Conservation (phyloP, 1,284 basidiomycete species). For the Cryptococcus sp. region DNA sequence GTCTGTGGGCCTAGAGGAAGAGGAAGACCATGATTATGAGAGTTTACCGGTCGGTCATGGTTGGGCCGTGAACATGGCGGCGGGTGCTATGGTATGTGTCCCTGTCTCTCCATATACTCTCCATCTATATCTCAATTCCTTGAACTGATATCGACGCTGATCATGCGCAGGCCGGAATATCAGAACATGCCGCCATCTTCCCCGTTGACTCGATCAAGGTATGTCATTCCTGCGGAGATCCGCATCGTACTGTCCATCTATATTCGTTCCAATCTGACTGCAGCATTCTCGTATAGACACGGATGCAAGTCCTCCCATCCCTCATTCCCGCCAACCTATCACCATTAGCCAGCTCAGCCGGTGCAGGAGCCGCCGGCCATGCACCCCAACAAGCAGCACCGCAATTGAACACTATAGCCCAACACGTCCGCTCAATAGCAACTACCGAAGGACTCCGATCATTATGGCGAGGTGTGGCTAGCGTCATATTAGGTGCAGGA, state of each 20-base stretch:
- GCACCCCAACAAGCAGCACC: constrained; percentile 22
- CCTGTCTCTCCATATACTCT: neutral
- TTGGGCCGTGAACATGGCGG: constrained; percentile 85
- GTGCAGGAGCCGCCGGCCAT: constrained; percentile 71
- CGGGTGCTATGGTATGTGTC: constrained; percentile 82
- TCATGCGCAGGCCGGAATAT: constrained; percentile 81
- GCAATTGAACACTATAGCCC: constrained; percentile 40
- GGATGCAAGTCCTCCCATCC: constrained; percentile 90
- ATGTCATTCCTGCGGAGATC: constrained; percentile 36
- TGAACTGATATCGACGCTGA: neutral
- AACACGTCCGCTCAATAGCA: constrained; percentile 60
- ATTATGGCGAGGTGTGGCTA: constrained; percentile 94
- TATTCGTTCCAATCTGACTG: neutral
- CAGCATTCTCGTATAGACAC: constrained; percentile 64
- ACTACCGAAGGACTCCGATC: constrained; percentile 88
- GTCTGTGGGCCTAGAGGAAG: constrained; percentile 25
- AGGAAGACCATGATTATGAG: constrained; percentile 54
- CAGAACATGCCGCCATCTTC: constrained; percentile 98
- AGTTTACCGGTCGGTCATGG: constrained; percentile 51
- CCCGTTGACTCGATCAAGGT: constrained; percentile 98
- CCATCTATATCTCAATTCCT: neutral
- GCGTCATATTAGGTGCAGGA: constrained; percentile 95
- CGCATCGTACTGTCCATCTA: neutral
- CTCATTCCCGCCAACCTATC: constrained; percentile 22
- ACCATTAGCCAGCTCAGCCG: constrained; percentile 69